Percentiles rank a stretch among this genome's conserved stretches.
phyloP scores from a whole-genome alignment of 2,329 filamentous ascomycete genomes.

The Colletotrichum euphorbiae region DNA sequence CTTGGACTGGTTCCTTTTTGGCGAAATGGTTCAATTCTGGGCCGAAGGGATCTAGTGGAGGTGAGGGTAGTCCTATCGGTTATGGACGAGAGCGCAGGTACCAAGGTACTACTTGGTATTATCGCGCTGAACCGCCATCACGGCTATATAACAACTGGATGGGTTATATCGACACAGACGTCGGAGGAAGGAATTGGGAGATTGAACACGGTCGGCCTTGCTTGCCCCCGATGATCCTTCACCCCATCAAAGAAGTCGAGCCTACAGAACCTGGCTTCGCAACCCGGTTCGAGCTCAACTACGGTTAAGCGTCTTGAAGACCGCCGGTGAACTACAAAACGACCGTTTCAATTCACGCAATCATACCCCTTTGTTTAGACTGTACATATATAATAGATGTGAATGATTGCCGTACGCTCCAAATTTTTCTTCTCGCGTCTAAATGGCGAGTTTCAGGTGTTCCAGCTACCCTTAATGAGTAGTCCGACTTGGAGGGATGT shows the following conservation, averaged over 20 bases:
- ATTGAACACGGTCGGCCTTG: slow-evolving; percentile 66
- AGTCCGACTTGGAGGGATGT: no score
- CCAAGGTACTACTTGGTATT: slow-evolving; percentile 71
- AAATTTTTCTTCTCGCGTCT: no score
- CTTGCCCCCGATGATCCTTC: slow-evolving; percentile 68
- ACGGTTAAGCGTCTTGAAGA: slow-evolving; percentile 47
- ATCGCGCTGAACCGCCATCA: slow-evolving; percentile 66
- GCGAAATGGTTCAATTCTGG: slow-evolving; percentile 72
- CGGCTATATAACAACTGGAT: slow-evolving; percentile 73
- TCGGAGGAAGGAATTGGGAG: slow-evolving; percentile 69
- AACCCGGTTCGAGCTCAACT: slow-evolving; percentile 52
- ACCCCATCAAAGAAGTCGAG: slow-evolving; percentile 69
- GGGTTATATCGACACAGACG: slow-evolving; percentile 66
- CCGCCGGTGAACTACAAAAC: no score
- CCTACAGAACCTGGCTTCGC: slow-evolving; percentile 59
- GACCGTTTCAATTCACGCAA: no score
- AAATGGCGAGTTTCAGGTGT: no score
- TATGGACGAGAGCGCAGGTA: slow-evolving; percentile 70
- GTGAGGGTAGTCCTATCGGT: slow-evolving; percentile 67
- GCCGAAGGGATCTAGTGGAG: slow-evolving; percentile 64
- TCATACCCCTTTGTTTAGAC: no score
- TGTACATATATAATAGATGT: no score
- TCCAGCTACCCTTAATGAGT: no score
- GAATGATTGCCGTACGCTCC: no score
- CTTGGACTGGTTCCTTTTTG: slow-evolving; percentile 69